Conservation (phyloP, 768 basidiomycete genomes). For the Tulasnella sp. region DNA sequence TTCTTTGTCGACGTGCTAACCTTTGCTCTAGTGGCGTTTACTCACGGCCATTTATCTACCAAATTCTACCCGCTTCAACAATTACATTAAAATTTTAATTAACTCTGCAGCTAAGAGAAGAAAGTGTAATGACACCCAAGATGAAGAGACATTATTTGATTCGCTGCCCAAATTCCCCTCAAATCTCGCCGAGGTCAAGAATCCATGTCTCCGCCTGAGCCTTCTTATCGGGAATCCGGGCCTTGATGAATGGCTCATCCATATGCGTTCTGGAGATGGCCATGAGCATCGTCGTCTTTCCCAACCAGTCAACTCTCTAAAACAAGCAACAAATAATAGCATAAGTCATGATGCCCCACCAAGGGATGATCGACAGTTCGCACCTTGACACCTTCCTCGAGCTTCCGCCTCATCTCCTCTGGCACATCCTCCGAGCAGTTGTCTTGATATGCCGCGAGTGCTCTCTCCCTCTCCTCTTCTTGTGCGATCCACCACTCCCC, state of each 20-base stretch:
- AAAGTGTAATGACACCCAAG: too few species aligned
- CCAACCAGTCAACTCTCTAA: constrained; percentile 10
- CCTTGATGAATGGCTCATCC: constrained; percentile 12
- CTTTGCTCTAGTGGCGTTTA: too few species aligned
- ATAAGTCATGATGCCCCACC: too few species aligned
- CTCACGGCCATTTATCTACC: too few species aligned
- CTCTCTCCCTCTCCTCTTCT: constrained; percentile 6
- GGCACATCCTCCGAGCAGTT: constrained; percentile 2
- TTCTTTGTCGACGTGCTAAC: too few species aligned
- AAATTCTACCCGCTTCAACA: too few species aligned
- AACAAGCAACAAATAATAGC: too few species aligned
- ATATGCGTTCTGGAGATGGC: not conserved
- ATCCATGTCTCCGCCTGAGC: constrained; percentile 12
- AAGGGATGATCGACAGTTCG: too few species aligned
- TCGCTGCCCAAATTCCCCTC: too few species aligned
- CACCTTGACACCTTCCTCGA: constrained; percentile 10
- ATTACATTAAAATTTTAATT: too few species aligned
- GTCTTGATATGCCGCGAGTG: not conserved
- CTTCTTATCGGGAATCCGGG: constrained; percentile 3
- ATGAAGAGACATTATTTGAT: too few species aligned
- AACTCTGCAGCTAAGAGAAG: too few species aligned
- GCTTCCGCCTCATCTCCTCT: constrained; percentile 1
- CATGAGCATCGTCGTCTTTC: constrained; percentile 13
- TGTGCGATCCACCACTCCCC: constrained; percentile 17
- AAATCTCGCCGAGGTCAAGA: not conserved